Evolutionary conservation across 1,139 yeast genomes (phyloP).

Genomic region (Saccharomycopsis hybrid): DNA sequence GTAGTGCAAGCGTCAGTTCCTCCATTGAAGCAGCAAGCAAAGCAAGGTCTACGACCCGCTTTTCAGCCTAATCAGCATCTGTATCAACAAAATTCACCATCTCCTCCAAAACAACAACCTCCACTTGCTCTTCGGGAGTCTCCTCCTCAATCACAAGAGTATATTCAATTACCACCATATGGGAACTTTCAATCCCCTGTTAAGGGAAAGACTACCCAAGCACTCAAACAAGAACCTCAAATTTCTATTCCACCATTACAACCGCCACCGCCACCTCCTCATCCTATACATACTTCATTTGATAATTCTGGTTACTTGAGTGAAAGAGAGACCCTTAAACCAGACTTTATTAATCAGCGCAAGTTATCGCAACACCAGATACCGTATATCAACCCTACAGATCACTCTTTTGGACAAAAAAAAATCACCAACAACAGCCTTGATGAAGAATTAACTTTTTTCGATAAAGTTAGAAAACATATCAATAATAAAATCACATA

Average conservation of each 20-base stretch:
- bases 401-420: background rate
- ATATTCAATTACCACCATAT: slow-evolving; percentile 13
- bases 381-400: too few relatives aligned
- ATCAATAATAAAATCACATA: slow-evolving; percentile 87
- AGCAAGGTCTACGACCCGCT: too few relatives aligned
- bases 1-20: too few relatives aligned
- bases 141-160: background rate
- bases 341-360: background rate
- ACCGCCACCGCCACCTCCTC: too few relatives aligned
- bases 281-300: too few relatives aligned
- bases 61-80: background rate
- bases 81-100: background rate
- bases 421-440: background rate
- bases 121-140: too few relatives aligned
- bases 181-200: slow-evolving; percentile 9
- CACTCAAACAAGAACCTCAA: background rate
- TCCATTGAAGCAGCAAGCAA: too few relatives aligned
- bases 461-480: slow-evolving; percentile 86
- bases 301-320: background rate
- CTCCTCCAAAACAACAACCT: slow-evolving; percentile 8
- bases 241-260: background rate
- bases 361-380: background rate
- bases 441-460: slow-evolving; percentile 80
- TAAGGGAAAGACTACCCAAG: background rate
- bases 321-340: slow-evolving; percentile 2